These are phyloP conservation scores for Ogataea salicorniae DNA, from an alignment of 805 yeast genomes.

Conservation along the genomic window DNA sequence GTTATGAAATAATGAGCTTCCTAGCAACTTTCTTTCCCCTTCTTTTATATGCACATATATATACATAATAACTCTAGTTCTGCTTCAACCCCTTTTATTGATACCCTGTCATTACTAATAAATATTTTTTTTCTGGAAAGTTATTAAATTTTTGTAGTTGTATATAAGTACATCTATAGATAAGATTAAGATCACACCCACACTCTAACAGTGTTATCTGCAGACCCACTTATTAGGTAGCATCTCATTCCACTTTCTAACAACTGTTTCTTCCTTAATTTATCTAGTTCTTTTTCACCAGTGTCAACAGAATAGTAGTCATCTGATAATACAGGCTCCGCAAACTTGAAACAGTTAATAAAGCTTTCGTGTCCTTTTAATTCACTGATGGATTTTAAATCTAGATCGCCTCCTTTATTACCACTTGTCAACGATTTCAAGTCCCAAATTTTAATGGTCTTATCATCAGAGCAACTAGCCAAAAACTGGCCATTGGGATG, in stretches of 20 bases:
- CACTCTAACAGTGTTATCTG: constrained; percentile 49
- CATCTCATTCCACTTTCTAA: constrained; percentile 52
- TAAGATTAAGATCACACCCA: constrained; percentile 36
- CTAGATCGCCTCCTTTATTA: constrained; percentile 29
- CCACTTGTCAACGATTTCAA: constrained; percentile 26
- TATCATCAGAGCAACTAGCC: constrained; percentile 76
- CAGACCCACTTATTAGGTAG: constrained; percentile 57
- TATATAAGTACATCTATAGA: no score
- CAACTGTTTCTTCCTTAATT: constrained; percentile 24
- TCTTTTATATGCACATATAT: not conserved
- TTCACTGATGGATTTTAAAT: constrained; percentile 14
- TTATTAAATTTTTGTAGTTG: not conserved
- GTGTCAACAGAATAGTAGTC: constrained; percentile 6
- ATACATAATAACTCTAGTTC: not conserved
- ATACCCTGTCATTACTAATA: not conserved
- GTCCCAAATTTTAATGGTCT: constrained; percentile 76
- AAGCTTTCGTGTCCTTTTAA: constrained; percentile 71
- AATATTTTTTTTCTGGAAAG: not conserved
- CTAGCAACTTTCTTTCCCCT: not conserved
- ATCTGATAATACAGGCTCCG: constrained; percentile 35
- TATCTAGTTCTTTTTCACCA: constrained; percentile 21
- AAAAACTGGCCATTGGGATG: constrained; percentile 76
- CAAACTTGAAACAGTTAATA: constrained; percentile 57
- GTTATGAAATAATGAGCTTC: not conserved
- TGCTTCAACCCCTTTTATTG: no score